Conservation (phyloP, 192 early-diverging fungal species). For the Entomortierella beljakovae region DNA sequence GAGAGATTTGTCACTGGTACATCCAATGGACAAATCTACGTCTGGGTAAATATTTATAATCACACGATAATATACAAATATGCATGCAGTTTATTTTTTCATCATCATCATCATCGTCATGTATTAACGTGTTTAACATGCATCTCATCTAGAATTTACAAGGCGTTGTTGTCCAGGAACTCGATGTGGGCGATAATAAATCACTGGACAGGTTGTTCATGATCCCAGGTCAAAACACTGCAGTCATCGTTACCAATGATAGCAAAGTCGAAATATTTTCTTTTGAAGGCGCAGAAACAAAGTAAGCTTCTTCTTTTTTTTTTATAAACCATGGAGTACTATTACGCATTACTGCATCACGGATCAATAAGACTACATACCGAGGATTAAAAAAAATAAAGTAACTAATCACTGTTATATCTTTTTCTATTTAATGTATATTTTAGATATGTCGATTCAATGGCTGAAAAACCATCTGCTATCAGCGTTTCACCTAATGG, state of each 20-base stretch:
- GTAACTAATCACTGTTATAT: neutral
- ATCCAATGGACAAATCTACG: neutral
- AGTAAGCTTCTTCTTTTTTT: constrained; percentile 10
- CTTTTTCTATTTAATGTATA: neutral
- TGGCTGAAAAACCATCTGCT: constrained; percentile 5
- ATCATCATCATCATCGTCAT: neutral
- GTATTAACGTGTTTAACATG: neutral
- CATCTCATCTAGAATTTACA: constrained; percentile 21
- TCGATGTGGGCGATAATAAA: neutral
- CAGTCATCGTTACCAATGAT: constrained; percentile 6
- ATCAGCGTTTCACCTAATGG: constrained; percentile 26
- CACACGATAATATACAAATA: neutral
- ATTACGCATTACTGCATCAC: no score
- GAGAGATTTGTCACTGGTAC: constrained; percentile 33
- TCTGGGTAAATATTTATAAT: constrained; percentile 34
- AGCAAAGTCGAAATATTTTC: constrained; percentile 11
- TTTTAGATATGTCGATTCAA: constrained; percentile 15
- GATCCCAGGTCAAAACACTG: constrained; percentile 30
- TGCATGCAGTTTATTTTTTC: neutral
- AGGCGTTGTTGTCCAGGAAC: constrained; percentile 22
- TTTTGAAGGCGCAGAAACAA: constrained; percentile 19
- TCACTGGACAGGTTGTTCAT: constrained; percentile 8
- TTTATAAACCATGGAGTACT: no score
- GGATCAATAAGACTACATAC: neutral
- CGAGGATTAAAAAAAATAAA: no score